Base-by-base conservation (phyloP, 805 yeast genomes). In the Tanozyma kutaoensis region DNA sequence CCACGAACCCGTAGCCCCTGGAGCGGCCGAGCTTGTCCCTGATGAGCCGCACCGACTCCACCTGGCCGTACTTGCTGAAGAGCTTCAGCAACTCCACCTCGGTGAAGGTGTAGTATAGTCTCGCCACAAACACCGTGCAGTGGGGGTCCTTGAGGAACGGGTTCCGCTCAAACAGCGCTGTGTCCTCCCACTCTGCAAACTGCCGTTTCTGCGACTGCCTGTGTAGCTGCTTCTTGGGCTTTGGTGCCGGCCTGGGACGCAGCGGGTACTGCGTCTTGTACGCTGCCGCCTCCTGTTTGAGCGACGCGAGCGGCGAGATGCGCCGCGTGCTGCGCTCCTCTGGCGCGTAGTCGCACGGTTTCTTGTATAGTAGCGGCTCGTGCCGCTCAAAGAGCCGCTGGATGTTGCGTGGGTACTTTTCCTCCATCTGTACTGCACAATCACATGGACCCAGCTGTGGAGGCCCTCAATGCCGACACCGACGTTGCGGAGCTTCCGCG, bases 1-100 rank as follows among this genome's bases (percentile, higher is more conserved):
- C 75, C 2, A 85, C 56, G 43, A 88, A 88, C 1, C 78, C 96
- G 47, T 88, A 88, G 0, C 97, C 96, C 33, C 72, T 59, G 4
- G 86, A 68, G 33, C 67, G 66, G 5, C 68, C 70, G 1, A 36
- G 22, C 2, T 22, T 35, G 31, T 58, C 55, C 28, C 62, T 39
- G 4, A 55, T 47, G 12, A 53, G 44, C 26, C 64, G 58, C 30
- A 57, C 42, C 0, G 60, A 64, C 25, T 77, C 86, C 16, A 88
- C 71, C 5, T 67, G 65, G 0, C 96, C 97, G 53, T 58, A 84
- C 33, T 56, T 59, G 15, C 63, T 49, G 38, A 84, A 78, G 21
- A 56, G 63, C 30, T 65, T 63, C 21, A 73, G 74, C 17, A 88
- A 47, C 25, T 84, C 91, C 8, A 72, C 47, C 40, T 84, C 95